phyloP scores from a whole-genome alignment of 108 stramenopile species.

The Nitzschia inconspicua region DNA sequence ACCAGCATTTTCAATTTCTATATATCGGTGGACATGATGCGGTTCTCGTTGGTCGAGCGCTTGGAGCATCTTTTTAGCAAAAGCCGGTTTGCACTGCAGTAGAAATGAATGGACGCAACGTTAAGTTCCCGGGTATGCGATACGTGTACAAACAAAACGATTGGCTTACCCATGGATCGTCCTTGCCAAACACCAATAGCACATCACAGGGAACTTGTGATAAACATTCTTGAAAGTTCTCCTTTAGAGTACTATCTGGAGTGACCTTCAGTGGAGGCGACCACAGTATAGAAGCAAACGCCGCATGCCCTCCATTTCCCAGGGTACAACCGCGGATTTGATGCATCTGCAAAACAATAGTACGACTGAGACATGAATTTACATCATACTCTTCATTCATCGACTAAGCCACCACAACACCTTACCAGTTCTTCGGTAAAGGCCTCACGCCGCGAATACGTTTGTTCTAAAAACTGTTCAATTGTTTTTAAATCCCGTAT shows the following conservation, averaged over 20 bases:
- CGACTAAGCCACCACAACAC: neutral
- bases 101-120: conserved; percentile 39
- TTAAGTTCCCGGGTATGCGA: conserved; percentile 50
- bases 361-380: neutral
- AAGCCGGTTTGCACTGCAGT: conserved; percentile 44
- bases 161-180: conserved; percentile 89
- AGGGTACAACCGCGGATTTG: conserved; percentile 70
- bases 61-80: conserved; percentile 35
- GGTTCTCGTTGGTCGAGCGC: conserved; percentile 10
- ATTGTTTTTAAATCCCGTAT: conserved; percentile 63
- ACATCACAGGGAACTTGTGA: conserved; percentile 52
- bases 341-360: conserved; percentile 15
- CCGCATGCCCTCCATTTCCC: conserved; percentile 81
- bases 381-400: neutral
- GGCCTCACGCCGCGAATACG: conserved; percentile 48
- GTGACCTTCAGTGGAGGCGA: conserved; percentile 46
- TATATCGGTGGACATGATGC: conserved; percentile 42
- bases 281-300: conserved; percentile 80
- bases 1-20: conserved; percentile 70
- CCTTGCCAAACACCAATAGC: conserved; percentile 60
- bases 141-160: too few relatives aligned
- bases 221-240: conserved; percentile 21
- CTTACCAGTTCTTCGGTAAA: conserved; percentile 44
- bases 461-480: conserved; percentile 53
- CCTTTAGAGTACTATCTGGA: neutral